phyloP scores from a whole-genome alignment of 169 alveolate species.

The Plasmodium sp. region DNA sequence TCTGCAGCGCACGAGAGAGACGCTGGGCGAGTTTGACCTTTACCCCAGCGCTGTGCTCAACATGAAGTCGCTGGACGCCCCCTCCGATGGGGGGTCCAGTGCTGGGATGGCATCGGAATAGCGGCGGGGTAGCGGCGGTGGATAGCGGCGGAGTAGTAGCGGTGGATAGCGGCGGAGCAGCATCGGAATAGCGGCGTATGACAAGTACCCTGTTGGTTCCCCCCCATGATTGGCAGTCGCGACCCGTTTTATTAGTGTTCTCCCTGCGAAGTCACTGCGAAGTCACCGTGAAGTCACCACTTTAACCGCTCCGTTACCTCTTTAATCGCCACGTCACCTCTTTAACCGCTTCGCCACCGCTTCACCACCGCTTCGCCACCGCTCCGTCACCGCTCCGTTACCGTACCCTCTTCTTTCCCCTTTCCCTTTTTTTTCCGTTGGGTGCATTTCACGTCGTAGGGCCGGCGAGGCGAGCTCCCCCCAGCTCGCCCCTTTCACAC shows the following conservation, averaged over 20 bases:
- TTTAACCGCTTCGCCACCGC: not conserved
- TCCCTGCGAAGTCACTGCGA: not conserved
- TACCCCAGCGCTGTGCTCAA: slow-evolving; percentile 52
- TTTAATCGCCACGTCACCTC: too few species aligned
- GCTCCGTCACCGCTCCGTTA: not conserved
- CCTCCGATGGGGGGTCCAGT: slow-evolving; percentile 27
- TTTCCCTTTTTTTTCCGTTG: not conserved
- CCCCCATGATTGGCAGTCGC: not conserved
- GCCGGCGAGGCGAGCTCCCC: not conserved
- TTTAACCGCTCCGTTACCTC: too few species aligned
- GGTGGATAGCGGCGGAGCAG: too few species aligned
- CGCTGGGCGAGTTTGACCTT: slow-evolving; percentile 17
- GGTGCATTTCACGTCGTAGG: not conserved
- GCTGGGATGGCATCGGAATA: too few species aligned
- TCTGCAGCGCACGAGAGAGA: not conserved
- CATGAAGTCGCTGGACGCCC: slow-evolving; percentile 35
- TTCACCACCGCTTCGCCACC: not conserved
- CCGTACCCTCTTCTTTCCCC: not conserved
- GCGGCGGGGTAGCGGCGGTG: too few species aligned
- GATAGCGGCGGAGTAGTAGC: too few species aligned
- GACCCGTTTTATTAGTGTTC: not conserved
- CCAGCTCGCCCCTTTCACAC: not conserved
- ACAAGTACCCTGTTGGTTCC: not conserved
- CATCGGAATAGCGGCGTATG: not conserved
- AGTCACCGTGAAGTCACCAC: too few species aligned